Evolutionary conservation across 371 early-diverging fungal species (phyloP).

Genomic region (Mortierella sp.): DNA sequence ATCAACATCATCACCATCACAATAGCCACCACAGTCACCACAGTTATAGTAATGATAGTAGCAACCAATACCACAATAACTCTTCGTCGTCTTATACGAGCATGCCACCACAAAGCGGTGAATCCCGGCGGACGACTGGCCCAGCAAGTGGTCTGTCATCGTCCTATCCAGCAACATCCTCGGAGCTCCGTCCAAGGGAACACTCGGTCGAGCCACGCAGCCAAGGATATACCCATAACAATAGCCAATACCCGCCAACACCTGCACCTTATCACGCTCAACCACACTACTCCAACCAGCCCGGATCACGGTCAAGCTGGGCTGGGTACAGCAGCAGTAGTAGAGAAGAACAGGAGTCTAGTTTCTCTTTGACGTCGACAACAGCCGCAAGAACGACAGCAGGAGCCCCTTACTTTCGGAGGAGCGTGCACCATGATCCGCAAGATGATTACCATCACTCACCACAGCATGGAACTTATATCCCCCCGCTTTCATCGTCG

Average conservation of each 20-base stretch:
- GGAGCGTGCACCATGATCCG: conserved; percentile 8
- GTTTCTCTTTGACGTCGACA: not conserved
- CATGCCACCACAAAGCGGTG: not conserved
- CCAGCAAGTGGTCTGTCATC: not conserved
- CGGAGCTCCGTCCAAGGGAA: conserved; percentile 15
- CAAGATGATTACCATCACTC: conserved; percentile 39
- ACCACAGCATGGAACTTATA: conserved; percentile 27
- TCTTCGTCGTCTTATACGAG: not conserved
- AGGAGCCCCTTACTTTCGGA: not conserved
- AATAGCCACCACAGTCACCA: conserved; percentile 3
- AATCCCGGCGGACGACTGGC: not conserved
- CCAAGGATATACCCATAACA: not conserved
- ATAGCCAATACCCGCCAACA: conserved; percentile 10
- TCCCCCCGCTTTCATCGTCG: conserved; percentile 9
- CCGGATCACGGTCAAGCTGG: conserved; percentile 36
- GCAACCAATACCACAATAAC: not conserved
- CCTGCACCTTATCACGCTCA: conserved; percentile 17
- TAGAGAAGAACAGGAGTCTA: not conserved
- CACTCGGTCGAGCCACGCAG: conserved; percentile 17
- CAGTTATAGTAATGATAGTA: not conserved
- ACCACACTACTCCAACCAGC: not conserved
- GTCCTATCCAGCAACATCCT: conserved; percentile 14
- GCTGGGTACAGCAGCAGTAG: conserved; percentile 25
- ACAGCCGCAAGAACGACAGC: not conserved
- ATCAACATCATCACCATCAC: not conserved